A percentile compares a stretch with the other conserved stretches of the same genome.
phyloP scores from a whole-genome alignment of 495 filamentous ascomycete genomes.

The Cercophora newfieldiana region DNA sequence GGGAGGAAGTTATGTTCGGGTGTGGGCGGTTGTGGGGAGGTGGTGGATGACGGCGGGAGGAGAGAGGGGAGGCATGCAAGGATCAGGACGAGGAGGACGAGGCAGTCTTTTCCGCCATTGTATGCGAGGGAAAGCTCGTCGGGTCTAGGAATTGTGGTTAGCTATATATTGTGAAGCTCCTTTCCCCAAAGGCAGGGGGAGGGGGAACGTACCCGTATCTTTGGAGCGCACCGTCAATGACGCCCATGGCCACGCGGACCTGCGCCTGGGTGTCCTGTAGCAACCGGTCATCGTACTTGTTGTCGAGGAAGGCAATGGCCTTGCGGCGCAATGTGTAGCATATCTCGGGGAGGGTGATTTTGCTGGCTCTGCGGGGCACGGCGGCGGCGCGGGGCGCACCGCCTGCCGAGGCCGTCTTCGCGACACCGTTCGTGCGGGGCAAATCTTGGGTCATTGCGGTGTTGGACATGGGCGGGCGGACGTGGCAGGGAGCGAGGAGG shows the following conservation, averaged over 20 bases:
- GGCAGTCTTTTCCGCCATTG: constrained; percentile 97
- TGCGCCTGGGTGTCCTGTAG: constrained; percentile 70
- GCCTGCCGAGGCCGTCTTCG: constrained; percentile 4
- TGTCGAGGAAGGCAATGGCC: constrained; percentile 67
- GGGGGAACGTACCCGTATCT: constrained; percentile 60
- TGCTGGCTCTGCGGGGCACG: constrained; percentile 8
- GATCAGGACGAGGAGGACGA: constrained; percentile 87
- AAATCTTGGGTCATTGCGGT: constrained; percentile 24
- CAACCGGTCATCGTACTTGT: constrained; percentile 52
- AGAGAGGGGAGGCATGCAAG: constrained; percentile 61
- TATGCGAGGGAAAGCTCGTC: constrained; percentile 86
- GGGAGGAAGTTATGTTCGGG: background rate
- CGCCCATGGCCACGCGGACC: constrained; percentile 65
- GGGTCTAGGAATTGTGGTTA: constrained; percentile 49
- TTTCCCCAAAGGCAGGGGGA: background rate
- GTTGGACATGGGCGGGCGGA: constrained; percentile 3
- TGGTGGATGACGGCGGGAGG: constrained; percentile 8
- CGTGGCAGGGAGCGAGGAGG: background rate
- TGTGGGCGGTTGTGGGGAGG: background rate
- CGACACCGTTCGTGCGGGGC: constrained; percentile 22
- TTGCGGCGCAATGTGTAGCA: constrained; percentile 55
- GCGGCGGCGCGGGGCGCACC: background rate
- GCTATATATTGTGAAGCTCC: background rate
- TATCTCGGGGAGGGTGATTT: constrained; percentile 26
- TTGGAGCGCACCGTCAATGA: constrained; percentile 69